Base-by-base conservation (phyloP, 148 eudicot genomes). In the Beta vulgaris region DNA sequence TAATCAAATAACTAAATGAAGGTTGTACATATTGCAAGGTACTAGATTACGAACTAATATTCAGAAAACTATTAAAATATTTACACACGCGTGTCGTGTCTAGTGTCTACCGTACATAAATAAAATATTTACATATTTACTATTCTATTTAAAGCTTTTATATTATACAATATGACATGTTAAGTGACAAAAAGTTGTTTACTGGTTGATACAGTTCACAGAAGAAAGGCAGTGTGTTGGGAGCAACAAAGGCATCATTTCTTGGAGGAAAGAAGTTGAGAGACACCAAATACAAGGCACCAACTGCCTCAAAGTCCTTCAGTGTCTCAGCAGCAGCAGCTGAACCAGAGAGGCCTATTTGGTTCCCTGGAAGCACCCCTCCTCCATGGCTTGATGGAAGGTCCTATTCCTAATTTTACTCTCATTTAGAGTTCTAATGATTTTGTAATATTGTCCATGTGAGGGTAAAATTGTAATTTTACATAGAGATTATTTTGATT, bases 331-430 rank as follows among this genome's bases (percentile, higher is more conserved):
- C 75, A n/a, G 93, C 83, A 4, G 93, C 85, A 19, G 92, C 96
- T 58, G 97, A 92, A 13, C 96, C 98, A 1, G 91, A 92, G 13
- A 86, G 98, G 53, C 98, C 98, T 69, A 58, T 95, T 46, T 95
- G 98, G 98, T 95, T 95, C 90, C 98, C 98, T 37, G 98, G 98
- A 34, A 95, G 97, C 91, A 83, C 82, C 74, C 98, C 98, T 79
- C 97, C 97, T 48, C 75, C 86, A 70, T 95, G 98, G 98, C 98
- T 95, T 15, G 98, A 95, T 73, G 98, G 98, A 76, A 92, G 98
- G 98, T 92, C 53, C 53, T 44, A 21, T 40, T 58, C 64, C 26
- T 25, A 12, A n/a, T n/a, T 28, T 53, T 48, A 40, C 58, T 2
- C 35, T 16, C 29, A 3, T 13, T 4, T n/a, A n/a, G n/a, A n/a